phyloP scores from a whole-genome alignment of 1,139 yeast species.

The Sugiyamaella neomexicana region DNA sequence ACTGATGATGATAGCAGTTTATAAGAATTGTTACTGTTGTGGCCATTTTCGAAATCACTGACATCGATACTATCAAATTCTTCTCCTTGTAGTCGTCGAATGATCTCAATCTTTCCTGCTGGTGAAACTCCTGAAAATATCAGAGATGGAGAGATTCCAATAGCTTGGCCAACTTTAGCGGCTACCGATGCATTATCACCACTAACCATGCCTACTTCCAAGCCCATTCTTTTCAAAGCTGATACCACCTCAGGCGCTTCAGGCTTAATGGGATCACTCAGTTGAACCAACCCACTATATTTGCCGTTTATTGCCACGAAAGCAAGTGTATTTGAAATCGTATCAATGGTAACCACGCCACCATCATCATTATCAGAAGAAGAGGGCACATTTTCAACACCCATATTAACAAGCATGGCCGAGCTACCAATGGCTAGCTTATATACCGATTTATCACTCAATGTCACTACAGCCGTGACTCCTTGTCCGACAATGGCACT shows the following conservation, averaged over 20 bases:
- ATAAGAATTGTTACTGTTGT: background rate
- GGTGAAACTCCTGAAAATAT: slow-evolving; percentile 82
- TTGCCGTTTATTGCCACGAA: slow-evolving; percentile 53
- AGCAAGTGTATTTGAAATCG: slow-evolving; percentile 37
- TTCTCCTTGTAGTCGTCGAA: slow-evolving; percentile 54
- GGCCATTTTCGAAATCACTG: slow-evolving; percentile 11
- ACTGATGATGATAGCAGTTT: background rate
- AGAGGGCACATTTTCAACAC: slow-evolving; percentile 27
- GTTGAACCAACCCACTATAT: slow-evolving; percentile 63
- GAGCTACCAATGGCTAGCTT: slow-evolving; percentile 59
- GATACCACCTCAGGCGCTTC: slow-evolving; percentile 64
- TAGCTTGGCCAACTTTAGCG: slow-evolving; percentile 57
- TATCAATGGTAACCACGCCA: background rate
- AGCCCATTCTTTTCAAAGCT: slow-evolving; percentile 55
- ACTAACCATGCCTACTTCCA: slow-evolving; percentile 82
- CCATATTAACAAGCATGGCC: slow-evolving; percentile 45
- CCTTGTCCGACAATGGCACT: slow-evolving; percentile 72
- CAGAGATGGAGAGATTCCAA: slow-evolving; percentile 64
- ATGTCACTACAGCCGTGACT: slow-evolving; percentile 50
- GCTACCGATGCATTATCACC: slow-evolving; percentile 80
- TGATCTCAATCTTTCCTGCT: slow-evolving; percentile 67
- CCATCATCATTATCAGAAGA: slow-evolving; percentile 25
- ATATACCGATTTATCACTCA: slow-evolving; percentile 32
- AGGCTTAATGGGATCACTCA: slow-evolving; percentile 68
- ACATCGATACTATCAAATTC: slow-evolving; percentile 26